Base-by-base conservation (phyloP, 805 yeast species). In the Metschnikowia colocasiae region DNA sequence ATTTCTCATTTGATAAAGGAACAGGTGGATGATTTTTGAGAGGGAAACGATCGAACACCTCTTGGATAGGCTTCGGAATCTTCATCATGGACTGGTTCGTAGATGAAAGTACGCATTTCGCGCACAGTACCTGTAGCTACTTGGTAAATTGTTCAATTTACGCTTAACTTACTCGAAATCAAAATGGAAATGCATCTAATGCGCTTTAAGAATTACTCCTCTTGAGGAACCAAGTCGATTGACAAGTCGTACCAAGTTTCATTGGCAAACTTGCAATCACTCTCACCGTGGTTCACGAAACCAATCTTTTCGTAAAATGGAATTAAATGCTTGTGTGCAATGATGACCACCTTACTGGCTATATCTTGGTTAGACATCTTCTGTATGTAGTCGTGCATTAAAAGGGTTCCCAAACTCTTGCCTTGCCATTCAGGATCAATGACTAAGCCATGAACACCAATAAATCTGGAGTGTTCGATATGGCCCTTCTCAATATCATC, bases 381-480 rank as follows among this genome's bases (percentile, higher is more conserved):
- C 65, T 94, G 97, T 51, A 91, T 78, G 68, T 87, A 94, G 67
- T 92, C 99, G 56, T 86, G 89, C 59, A 92, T 67, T 60, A 92
- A 69, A 49, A 90, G 71, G 12, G 95, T 80, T 7, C 95, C 98
- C 49, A 94, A 72, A 61, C 87, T 87, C 66, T 82, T 79, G 49
- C 91, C 87, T 63, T 84, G 88, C 76, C 81, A 88, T 33, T 81
- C 80, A 19, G 90, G 87, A 56, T 81, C 81, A 23, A 94, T 80
- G 2, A 82, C 91, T 20, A 92, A 69, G 3, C 94, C 81, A 64
- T 94, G 98, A 41, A 92, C 75, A 3, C 91, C 97, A 49, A 92
- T 81, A 34, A 75, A 72, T 40, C 81, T 69, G 23, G 95, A 87
- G 12, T 78, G 71, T 62, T 92, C 97, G 49, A 76, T 72, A 64